Evolutionary conservation across 2,329 filamentous ascomycete genomes (phyloP).

Genomic region (Colletotrichum higginsianum): DNA sequence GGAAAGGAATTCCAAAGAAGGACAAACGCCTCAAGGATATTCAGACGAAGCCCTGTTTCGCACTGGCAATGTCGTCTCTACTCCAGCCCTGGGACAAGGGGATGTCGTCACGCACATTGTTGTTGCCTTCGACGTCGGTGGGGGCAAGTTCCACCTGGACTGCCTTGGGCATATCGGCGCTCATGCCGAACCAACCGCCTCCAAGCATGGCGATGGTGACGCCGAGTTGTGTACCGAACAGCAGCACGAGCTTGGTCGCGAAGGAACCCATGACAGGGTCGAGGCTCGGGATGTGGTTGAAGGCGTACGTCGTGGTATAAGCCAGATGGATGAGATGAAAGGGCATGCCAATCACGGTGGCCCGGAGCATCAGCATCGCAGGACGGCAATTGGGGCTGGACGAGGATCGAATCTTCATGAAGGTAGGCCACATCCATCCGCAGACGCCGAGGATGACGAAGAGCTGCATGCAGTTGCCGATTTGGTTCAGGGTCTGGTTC

Average conservation of each 20-base stretch:
- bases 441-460: conserved; percentile 44
- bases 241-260: conserved; percentile 43
- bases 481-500: conserved; percentile 40
- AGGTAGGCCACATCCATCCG: conserved; percentile 46
- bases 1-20: background rate
- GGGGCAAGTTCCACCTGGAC: conserved; percentile 16
- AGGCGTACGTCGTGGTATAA: conserved; percentile 46
- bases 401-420: conserved; percentile 27
- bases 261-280: conserved; percentile 46
- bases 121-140: conserved; percentile 22
- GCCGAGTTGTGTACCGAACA: conserved; percentile 44
- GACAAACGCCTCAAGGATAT: background rate
- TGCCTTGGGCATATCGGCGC: conserved; percentile 17
- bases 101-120: conserved; percentile 30
- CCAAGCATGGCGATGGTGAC: conserved; percentile 30
- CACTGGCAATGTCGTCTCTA: conserved; percentile 20
- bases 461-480: conserved; percentile 45
- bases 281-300: conserved; percentile 39
- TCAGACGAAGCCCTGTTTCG: conserved; percentile 29
- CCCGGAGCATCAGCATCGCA: conserved; percentile 43
- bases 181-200: conserved; percentile 41
- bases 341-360: conserved; percentile 42
- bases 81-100: conserved; percentile 19
- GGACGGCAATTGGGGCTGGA: conserved; percentile 39
- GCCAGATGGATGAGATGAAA: conserved; percentile 45